A percentile compares a stretch with the other conserved stretches of the same genome.
Conservation (phyloP, 73 alveolate genomes). For the Paramecium octaurelia region DNA sequence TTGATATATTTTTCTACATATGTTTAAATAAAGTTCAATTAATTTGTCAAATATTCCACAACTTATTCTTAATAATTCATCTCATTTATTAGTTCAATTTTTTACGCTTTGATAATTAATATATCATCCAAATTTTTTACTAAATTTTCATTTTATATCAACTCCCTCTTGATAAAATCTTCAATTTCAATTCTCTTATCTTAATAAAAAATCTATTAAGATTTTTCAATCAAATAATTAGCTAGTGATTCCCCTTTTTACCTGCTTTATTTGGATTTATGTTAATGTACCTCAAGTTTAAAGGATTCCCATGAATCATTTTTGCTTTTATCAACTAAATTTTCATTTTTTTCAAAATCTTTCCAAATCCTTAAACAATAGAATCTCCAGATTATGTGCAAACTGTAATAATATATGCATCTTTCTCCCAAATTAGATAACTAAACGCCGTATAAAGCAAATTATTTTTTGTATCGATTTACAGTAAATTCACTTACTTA, state of each 20-base stretch:
- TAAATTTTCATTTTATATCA: no score
- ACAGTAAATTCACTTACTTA: neutral
- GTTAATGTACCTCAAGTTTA: neutral
- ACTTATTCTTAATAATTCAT: neutral
- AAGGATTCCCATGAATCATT: neutral
- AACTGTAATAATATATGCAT: neutral
- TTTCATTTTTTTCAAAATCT: neutral
- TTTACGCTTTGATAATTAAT: neutral
- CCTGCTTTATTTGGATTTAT: neutral
- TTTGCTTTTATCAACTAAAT: neutral
- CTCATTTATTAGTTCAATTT: neutral
- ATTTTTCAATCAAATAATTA: no score
- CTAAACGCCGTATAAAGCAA: neutral
- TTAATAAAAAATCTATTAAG: no score
- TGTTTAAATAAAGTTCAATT: neutral
- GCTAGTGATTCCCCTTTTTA: neutral
- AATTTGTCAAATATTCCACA: neutral
- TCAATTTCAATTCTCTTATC: neutral
- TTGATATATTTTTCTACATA: neutral
- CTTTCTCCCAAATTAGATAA: neutral
- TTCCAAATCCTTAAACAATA: neutral
- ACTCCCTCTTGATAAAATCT: neutral
- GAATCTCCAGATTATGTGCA: neutral
- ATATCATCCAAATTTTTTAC: neutral
- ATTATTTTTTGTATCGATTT: neutral